Conservation (phyloP, 1,284 basidiomycete genomes). For the Meira nashicola region DNA sequence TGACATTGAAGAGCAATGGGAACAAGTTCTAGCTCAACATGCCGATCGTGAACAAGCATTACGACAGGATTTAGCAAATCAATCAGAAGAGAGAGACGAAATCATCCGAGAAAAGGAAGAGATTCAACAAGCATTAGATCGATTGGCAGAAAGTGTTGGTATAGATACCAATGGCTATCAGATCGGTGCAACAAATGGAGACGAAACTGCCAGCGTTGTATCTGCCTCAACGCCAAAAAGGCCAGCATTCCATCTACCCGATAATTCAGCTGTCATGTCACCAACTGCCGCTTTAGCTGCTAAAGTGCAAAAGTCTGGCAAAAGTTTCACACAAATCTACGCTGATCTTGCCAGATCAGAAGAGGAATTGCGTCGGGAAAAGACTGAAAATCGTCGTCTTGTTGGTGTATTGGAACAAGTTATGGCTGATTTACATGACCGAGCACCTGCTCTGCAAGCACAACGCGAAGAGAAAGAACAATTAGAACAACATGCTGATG, state of each 20-base stretch:
- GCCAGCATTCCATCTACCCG: slow-evolving; percentile 13
- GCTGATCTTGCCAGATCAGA: slow-evolving; percentile 79
- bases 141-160: slow-evolving; percentile 45
- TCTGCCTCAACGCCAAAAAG: slow-evolving; percentile 13
- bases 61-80: slow-evolving; percentile 64
- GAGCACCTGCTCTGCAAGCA: slow-evolving; percentile 42
- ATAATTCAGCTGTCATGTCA: slow-evolving; percentile 20
- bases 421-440: slow-evolving; percentile 45
- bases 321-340: slow-evolving; percentile 84
- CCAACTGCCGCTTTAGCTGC: slow-evolving; percentile 80
- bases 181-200: slow-evolving; percentile 5
- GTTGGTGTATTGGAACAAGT: slow-evolving; percentile 41
- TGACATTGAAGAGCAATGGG: slow-evolving; percentile 72
- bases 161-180: slow-evolving; percentile 24
- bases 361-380: slow-evolving; percentile 71
- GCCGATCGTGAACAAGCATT: slow-evolving; percentile 65
- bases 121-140: slow-evolving; percentile 44
- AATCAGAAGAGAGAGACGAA: slow-evolving; percentile 52
- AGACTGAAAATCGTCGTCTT: slow-evolving; percentile 48
- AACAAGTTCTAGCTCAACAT: slow-evolving; percentile 65
- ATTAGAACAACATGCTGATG: slow-evolving; percentile 36
- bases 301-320: slow-evolving; percentile 69
- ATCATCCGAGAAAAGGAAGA: slow-evolving; percentile 54
- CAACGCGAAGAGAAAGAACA: slow-evolving; percentile 47
- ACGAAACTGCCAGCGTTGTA: slow-evolving; percentile 9